These are phyloP conservation scores for Boletus insuetus DNA, from an alignment of 768 basidiomycete species.

Conservation along the genomic window DNA sequence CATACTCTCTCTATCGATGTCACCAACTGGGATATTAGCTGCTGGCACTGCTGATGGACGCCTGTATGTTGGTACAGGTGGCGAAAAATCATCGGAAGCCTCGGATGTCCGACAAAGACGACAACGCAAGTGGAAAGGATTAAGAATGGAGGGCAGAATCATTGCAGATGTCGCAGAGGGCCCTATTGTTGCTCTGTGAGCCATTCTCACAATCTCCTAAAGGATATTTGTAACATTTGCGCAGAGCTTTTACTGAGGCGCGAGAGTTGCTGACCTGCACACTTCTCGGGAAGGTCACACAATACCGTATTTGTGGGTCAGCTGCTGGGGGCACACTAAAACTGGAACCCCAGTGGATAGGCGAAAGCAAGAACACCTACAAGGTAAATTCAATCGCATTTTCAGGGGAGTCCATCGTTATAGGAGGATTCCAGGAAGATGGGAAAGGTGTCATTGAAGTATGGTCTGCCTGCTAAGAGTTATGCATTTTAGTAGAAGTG, in stretches of 20 bases:
- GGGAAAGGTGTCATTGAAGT: slow-evolving; percentile 65
- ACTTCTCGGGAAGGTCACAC: slow-evolving; percentile 55
- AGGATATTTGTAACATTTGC: not conserved
- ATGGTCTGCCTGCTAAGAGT: slow-evolving; percentile 37
- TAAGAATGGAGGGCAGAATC: slow-evolving; percentile 46
- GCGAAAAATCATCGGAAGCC: slow-evolving; percentile 44
- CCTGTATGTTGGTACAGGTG: slow-evolving; percentile 66
- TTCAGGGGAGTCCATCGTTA: slow-evolving; percentile 45
- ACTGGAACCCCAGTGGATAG: slow-evolving; percentile 46
- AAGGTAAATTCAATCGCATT: slow-evolving; percentile 67
- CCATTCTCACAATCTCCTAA: not conserved
- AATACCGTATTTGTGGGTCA: slow-evolving; percentile 45
- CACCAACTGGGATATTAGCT: slow-evolving; percentile 56
- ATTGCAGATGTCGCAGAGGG: slow-evolving; percentile 61
- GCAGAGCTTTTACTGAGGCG: slow-evolving; percentile 50
- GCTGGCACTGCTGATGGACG: slow-evolving; percentile 77
- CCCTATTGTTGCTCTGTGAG: slow-evolving; percentile 71
- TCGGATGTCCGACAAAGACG: slow-evolving; percentile 45
- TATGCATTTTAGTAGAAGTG: not conserved
- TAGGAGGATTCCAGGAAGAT: slow-evolving; percentile 60
- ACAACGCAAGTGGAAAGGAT: slow-evolving; percentile 70
- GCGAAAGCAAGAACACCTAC: slow-evolving; percentile 39
- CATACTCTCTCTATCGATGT: slow-evolving; percentile 60
- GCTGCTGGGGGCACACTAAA: slow-evolving; percentile 37
- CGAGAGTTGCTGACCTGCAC: slow-evolving; percentile 54